These are phyloP conservation scores for Urostyla sp. DNA, from an alignment of 73 alveolate genomes.

Conservation along the genomic window DNA sequence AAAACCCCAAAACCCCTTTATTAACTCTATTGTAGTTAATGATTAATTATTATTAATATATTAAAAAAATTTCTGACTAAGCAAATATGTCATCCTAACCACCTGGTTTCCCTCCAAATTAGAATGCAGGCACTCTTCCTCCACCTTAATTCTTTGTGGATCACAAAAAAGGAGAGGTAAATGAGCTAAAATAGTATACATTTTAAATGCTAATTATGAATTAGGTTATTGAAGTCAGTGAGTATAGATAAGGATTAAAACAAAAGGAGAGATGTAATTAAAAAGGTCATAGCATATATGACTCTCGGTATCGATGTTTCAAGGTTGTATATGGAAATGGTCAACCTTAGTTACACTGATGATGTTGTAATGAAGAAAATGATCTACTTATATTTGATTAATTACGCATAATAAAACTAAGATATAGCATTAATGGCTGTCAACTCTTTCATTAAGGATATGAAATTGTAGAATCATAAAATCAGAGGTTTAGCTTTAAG, in stretches of 20 bases:
- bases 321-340: conserved; percentile 94
- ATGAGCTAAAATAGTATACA: conserved; percentile 76
- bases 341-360: conserved; percentile 94
- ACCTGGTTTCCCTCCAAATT: conserved; percentile 17
- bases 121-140: conserved; percentile 49
- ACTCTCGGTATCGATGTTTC: conserved; percentile 97
- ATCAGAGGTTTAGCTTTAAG: conserved; percentile 98
- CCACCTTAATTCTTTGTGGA: conserved; percentile 95
- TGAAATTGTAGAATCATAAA: conserved; percentile 93
- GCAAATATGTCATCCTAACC: too few species aligned
- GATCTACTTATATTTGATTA: conserved; percentile 96
- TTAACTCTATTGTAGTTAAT: too few species aligned
- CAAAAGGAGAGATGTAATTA: conserved; percentile 93
- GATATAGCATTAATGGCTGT: conserved; percentile 97
- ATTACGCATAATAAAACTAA: conserved; percentile 94
- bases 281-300: conserved; percentile 98
- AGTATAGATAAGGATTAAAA: conserved; percentile 82
- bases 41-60: too few species aligned
- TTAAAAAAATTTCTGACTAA: too few species aligned
- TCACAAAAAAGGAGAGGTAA: conserved; percentile 95
- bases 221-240: conserved; percentile 85
- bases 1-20: too few species aligned
- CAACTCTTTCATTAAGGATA: conserved; percentile 95
- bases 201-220: neutral
- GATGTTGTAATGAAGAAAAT: conserved; percentile 98